Percentiles rank a stretch among this genome's conserved stretches.
phyloP scores from a whole-genome alignment of 2,329 filamentous ascomycete species.

The Colletotrichum karsti region DNA sequence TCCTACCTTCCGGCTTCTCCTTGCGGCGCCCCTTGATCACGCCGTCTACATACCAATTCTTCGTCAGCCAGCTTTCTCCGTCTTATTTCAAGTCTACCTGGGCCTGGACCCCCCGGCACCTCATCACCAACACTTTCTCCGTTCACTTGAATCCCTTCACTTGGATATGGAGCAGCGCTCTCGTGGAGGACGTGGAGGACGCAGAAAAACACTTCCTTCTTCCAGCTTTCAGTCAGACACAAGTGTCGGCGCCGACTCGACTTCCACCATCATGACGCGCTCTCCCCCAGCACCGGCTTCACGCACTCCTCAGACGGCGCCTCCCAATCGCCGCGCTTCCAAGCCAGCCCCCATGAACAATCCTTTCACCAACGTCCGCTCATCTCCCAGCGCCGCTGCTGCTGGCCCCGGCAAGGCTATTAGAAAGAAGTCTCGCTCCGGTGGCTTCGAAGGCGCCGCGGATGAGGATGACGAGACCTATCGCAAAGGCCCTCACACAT shows the following conservation, averaged over 20 bases:
- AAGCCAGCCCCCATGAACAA: conserved; percentile 17
- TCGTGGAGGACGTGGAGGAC: conserved; percentile 17
- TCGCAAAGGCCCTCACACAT: conserved; percentile 66
- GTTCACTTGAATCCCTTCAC: conserved; percentile 9
- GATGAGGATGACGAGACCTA: conserved; percentile 59
- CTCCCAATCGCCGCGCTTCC: conserved; percentile 22
- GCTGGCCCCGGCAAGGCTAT: conserved; percentile 14
- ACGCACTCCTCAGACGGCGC: conserved; percentile 29
- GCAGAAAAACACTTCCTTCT: conserved; percentile 23
- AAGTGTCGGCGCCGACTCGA: conserved; percentile 16
- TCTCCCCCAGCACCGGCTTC: conserved; percentile 21
- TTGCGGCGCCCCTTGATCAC: background rate
- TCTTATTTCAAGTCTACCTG: conserved; percentile 6
- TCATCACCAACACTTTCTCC: background rate
- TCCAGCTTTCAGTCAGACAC: conserved; percentile 25
- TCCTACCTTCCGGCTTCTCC: background rate
- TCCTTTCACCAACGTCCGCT: conserved; percentile 13
- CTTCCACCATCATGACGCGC: conserved; percentile 23
- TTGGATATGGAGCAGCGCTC: conserved; percentile 20
- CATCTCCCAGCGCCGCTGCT: conserved; percentile 11
- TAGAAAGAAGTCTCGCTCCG: conserved; percentile 25
- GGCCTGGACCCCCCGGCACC: background rate
- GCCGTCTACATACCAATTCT: background rate
- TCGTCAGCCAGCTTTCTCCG: background rate
- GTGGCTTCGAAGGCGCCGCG: conserved; percentile 15